Conservation (phyloP, 1,139 yeast genomes). For the Spathaspora sp. region DNA sequence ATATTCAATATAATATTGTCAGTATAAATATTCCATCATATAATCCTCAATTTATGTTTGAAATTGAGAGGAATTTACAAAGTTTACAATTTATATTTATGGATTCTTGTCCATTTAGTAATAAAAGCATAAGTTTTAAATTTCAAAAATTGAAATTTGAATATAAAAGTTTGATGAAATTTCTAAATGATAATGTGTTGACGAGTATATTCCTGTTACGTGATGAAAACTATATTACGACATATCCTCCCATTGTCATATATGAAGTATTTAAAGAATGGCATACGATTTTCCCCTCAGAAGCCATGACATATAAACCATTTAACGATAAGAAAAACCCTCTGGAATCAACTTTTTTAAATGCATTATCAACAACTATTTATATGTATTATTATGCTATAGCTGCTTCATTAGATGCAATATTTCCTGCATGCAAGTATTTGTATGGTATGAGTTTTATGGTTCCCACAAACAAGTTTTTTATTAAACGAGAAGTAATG, state of each 20-base stretch:
- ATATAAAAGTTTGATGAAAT: conserved; percentile 14
- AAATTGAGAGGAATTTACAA: conserved; percentile 22
- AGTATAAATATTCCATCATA: conserved; percentile 28
- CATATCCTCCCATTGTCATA: conserved; percentile 20
- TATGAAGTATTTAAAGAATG: conserved; percentile 24
- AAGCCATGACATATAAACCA: conserved; percentile 19
- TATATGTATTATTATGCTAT: conserved; percentile 26
- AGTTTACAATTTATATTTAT: conserved; percentile 17
- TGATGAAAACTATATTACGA: conserved; percentile 17
- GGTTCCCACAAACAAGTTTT: conserved; percentile 17
- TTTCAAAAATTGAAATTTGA: conserved; percentile 13
- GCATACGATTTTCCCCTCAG: conserved; percentile 23
- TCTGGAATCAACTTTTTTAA: conserved; percentile 16
- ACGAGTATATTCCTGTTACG: conserved; percentile 15
- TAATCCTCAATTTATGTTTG: conserved; percentile 23
- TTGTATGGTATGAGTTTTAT: conserved; percentile 24
- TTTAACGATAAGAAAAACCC: neutral
- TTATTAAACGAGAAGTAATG: conserved; percentile 15
- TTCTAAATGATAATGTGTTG: conserved; percentile 14
- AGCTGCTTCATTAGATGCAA: conserved; percentile 25
- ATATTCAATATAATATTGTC: conserved; percentile 19
- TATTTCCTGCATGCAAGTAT: conserved; percentile 26
- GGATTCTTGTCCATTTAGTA: conserved; percentile 8
- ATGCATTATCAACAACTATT: conserved; percentile 22
- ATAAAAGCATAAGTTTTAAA: conserved; percentile 5